phyloP scores from a whole-genome alignment of 2,329 filamentous ascomycete genomes.

The Dothidotthia symphoricarpi region DNA sequence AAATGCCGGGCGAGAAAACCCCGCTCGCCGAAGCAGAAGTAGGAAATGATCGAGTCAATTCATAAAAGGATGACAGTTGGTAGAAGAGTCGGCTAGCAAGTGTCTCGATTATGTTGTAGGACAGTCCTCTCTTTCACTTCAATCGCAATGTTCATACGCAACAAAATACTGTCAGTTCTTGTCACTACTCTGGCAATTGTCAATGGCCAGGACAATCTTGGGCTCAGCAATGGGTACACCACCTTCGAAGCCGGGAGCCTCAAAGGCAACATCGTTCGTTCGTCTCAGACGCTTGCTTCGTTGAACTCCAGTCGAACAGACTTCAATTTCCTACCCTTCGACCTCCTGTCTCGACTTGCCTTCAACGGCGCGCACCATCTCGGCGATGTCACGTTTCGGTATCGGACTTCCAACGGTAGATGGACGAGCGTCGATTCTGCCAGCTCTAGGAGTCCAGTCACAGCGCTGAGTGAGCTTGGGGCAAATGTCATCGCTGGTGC shows the following conservation, averaged over 20 bases:
- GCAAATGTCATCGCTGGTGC: conserved; percentile 42
- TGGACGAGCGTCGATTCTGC: conserved; percentile 55
- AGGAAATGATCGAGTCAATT: too few relatives aligned
- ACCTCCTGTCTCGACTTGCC: conserved; percentile 50
- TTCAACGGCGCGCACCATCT: conserved; percentile 58
- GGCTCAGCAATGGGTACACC: conserved; percentile 18
- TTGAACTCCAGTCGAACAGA: conserved; percentile 18
- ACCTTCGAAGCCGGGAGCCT: conserved; percentile 13
- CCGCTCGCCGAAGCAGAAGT: too few relatives aligned
- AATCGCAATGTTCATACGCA: too few relatives aligned
- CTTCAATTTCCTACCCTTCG: conserved; percentile 59
- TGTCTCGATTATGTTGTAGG: too few relatives aligned
- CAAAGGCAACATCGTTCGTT: conserved; percentile 17
- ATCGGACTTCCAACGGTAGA: conserved; percentile 43
- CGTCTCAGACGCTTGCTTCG: conserved; percentile 23
- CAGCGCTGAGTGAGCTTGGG: conserved; percentile 15
- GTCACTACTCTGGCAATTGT: conserved; percentile 1
- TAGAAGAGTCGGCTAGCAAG: too few relatives aligned
- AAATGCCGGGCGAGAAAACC: too few relatives aligned
- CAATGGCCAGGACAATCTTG: conserved; percentile 18
- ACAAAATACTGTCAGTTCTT: conserved; percentile 3
- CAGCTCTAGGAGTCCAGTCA: conserved; percentile 41
- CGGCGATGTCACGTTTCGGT: conserved; percentile 58
- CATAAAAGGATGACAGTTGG: too few relatives aligned
- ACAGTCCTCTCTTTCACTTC: too few relatives aligned